phyloP scores from a whole-genome alignment of 345 rosid species.

The Sapria himalayana region DNA sequence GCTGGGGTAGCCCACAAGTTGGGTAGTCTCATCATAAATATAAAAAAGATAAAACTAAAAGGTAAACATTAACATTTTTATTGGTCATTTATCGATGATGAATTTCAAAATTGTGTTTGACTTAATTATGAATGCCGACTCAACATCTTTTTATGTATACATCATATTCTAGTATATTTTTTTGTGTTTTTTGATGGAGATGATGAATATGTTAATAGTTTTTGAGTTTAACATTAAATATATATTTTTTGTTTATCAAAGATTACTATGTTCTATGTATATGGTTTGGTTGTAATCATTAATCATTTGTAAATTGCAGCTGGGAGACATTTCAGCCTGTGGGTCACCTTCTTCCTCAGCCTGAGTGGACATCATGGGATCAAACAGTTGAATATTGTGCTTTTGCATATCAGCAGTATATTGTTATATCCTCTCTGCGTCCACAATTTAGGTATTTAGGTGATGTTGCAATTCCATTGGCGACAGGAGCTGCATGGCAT shows the following conservation, averaged over 20 bases:
- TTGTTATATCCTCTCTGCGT: slow-evolving; percentile 81
- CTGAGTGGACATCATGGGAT: slow-evolving; percentile 99
- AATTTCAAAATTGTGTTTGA: no score
- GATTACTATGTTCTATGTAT: background rate
- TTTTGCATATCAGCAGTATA: slow-evolving; percentile 74
- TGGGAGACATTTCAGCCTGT: slow-evolving; percentile 98
- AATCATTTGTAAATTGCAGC: slow-evolving; percentile 27
- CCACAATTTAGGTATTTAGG: slow-evolving; percentile 94
- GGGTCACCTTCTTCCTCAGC: slow-evolving; percentile 92
- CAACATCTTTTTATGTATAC: no score
- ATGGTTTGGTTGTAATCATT: slow-evolving; percentile 3
- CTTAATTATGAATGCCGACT: no score
- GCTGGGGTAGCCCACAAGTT: no score
- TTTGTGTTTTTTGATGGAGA: no score
- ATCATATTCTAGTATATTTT: no score
- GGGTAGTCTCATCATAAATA: no score
- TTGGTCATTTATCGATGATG: no score
- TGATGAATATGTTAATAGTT: no score
- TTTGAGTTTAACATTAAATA: no score
- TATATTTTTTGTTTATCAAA: background rate
- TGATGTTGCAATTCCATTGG: slow-evolving; percentile 81
- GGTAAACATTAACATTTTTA: no score
- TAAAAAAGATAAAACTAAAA: no score
- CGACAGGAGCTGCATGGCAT: slow-evolving; percentile 98
- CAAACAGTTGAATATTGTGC: slow-evolving; percentile 98